A percentile compares a stretch with the other conserved stretches of the same genome.
These are phyloP conservation scores for Cadophora gregata DNA, from an alignment of 2,329 filamentous ascomycete genomes.

Conservation along the genomic window DNA sequence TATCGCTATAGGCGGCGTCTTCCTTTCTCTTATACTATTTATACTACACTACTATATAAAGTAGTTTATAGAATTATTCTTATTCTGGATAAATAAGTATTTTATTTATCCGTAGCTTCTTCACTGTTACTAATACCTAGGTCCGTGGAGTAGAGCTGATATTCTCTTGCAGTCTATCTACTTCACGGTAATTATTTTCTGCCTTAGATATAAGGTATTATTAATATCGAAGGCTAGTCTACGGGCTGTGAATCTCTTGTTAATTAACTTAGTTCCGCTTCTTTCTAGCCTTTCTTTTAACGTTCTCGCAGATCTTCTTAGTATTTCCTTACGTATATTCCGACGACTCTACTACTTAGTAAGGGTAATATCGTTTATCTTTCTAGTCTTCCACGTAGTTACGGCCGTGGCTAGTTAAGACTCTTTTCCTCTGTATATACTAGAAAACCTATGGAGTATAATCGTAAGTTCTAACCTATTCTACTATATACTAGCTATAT, in stretches of 20 bases:
- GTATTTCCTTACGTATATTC: constrained; percentile 16
- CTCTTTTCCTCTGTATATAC: constrained; percentile 22
- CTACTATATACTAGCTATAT: constrained; percentile 7
- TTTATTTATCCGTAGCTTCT: not conserved
- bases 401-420: constrained; percentile 13
- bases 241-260: constrained; percentile 15
- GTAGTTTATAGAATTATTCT: not conserved
- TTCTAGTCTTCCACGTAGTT: constrained; percentile 34
- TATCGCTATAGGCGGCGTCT: not conserved
- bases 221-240: constrained; percentile 3
- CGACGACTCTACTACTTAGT: constrained; percentile 9
- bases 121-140: not conserved
- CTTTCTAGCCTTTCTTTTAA: constrained; percentile 7
- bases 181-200: constrained; percentile 3
- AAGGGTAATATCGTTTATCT: constrained; percentile 18
- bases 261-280: constrained; percentile 18
- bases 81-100: not conserved
- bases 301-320: constrained; percentile 5
- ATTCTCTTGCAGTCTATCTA: not conserved
- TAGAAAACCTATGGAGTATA: constrained; percentile 26
- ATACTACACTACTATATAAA: not conserved
- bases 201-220: not conserved
- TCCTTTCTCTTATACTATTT: not conserved
- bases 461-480: constrained; percentile 28
- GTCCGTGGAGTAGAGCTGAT: not conserved